Evolutionary conservation across 371 early-diverging fungal species (phyloP).

Genomic region (Apophysomyces elegans): DNA sequence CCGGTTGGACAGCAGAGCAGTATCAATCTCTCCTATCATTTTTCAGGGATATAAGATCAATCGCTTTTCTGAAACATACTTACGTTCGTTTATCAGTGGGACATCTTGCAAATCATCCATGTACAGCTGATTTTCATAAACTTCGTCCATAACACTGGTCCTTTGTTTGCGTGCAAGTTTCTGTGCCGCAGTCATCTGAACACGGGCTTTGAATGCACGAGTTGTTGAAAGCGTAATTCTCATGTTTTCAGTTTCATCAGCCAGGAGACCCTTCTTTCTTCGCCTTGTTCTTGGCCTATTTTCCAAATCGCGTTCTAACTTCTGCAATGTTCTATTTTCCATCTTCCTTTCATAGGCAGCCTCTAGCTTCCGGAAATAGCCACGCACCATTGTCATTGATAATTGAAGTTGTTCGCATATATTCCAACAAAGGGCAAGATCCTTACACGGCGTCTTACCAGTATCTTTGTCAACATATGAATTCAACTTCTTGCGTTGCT

Average conservation of each 20-base stretch:
- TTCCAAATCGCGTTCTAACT: constrained; percentile 10
- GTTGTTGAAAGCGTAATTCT: constrained; percentile 9
- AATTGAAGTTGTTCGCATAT: constrained; percentile 39
- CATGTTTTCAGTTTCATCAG: constrained; percentile 6
- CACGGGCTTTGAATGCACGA: neutral
- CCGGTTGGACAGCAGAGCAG: constrained; percentile 6
- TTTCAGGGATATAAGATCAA: neutral
- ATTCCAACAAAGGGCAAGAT: constrained; percentile 32
- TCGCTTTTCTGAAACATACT: neutral
- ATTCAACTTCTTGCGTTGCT: constrained; percentile 42
- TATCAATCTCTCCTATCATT: neutral
- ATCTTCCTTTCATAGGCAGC: constrained; percentile 31
- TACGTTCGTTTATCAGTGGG: constrained; percentile 19
- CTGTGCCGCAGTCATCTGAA: neutral
- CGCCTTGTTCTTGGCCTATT: constrained; percentile 1
- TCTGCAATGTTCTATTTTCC: constrained; percentile 5
- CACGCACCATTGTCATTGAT: constrained; percentile 36
- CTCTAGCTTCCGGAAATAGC: constrained; percentile 48
- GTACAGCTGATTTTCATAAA: neutral
- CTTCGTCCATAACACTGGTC: neutral
- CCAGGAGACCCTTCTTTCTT: constrained; percentile 7
- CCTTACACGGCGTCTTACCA: constrained; percentile 41
- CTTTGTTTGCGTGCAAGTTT: constrained; percentile 10
- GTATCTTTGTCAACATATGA: constrained; percentile 41
- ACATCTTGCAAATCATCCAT: constrained; percentile 21